phyloP scores from a whole-genome alignment of 371 early-diverging fungal species.

The Apophysomyces sp. region DNA sequence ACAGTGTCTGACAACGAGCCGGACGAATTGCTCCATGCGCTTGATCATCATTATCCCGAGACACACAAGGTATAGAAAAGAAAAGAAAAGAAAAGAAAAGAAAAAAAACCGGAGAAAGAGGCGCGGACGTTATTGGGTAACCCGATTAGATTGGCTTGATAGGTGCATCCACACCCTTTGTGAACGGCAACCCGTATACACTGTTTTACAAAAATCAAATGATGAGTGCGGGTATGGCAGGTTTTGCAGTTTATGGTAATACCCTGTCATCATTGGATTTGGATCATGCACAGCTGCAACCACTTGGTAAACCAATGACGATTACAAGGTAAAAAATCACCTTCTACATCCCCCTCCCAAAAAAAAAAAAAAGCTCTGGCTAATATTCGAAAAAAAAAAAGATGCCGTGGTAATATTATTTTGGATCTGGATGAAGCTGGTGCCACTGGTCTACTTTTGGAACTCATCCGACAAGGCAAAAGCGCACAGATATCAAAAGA shows the following conservation, averaged over 20 bases:
- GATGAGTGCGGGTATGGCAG: conserved; percentile 61
- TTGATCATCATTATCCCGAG: conserved; percentile 53
- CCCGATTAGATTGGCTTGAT: conserved; percentile 63
- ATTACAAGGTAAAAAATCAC: conserved; percentile 50
- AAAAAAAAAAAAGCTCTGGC: not conserved
- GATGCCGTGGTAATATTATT: conserved; percentile 75
- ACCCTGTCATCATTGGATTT: conserved; percentile 6
- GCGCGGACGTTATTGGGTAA: too few relatives aligned
- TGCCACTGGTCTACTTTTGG: conserved; percentile 64
- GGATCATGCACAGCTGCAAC: conserved; percentile 43
- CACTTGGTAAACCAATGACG: conserved; percentile 52
- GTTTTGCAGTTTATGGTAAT: conserved; percentile 48
- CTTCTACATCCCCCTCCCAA: too few relatives aligned
- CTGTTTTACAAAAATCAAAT: conserved; percentile 52
- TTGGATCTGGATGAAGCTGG: conserved; percentile 63
- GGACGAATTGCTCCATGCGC: conserved; percentile 54
- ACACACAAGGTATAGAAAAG: conserved; percentile 36
- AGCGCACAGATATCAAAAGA: conserved; percentile 43
- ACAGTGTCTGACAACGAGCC: conserved; percentile 67
- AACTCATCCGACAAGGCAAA: conserved; percentile 37
- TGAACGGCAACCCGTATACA: conserved; percentile 64
- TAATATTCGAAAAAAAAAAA: conserved; percentile 2
- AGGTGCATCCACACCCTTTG: conserved; percentile 70
- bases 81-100: not conserved
- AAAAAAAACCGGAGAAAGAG: not conserved